Evolutionary conservation across 1,284 basidiomycete genomes (phyloP).

Genomic region (Ganoderma leucocontextum): DNA sequence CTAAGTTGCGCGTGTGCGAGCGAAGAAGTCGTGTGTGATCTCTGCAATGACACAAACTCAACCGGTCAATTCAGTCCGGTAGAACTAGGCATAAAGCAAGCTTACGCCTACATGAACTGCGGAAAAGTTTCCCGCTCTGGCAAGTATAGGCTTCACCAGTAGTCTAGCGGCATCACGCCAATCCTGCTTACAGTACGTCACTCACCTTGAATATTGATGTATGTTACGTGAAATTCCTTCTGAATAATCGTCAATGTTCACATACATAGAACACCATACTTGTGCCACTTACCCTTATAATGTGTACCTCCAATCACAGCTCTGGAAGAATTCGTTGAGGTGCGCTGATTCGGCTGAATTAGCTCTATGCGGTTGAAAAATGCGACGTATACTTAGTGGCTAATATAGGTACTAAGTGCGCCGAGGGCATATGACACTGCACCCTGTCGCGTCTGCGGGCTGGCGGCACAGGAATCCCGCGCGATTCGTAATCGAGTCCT

Average conservation of each 20-base stretch:
- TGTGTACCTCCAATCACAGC: background rate
- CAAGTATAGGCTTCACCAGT: background rate
- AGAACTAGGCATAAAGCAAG: background rate
- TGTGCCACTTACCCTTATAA: background rate
- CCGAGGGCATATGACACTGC: background rate
- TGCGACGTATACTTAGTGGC: background rate
- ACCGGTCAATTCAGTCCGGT: background rate
- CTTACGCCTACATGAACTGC: background rate
- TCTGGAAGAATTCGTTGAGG: background rate
- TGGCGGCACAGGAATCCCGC: background rate
- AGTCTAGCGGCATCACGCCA: background rate
- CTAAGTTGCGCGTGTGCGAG: background rate
- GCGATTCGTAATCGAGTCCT: background rate
- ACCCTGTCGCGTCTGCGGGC: background rate
- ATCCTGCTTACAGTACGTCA: background rate
- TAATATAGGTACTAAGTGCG: background rate
- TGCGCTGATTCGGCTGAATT: background rate
- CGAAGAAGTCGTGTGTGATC: no score
- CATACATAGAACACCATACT: background rate
- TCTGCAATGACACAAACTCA: background rate
- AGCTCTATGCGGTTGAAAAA: background rate
- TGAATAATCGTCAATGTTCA: background rate
- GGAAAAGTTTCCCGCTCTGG: constrained; percentile 1
- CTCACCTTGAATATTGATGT: background rate
- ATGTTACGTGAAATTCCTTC: background rate